Percentiles rank a stretch among this genome's conserved stretches.
Evolutionary conservation across 1,284 basidiomycete species (phyloP).

Genomic region (Vanrija pseudolonga): DNA sequence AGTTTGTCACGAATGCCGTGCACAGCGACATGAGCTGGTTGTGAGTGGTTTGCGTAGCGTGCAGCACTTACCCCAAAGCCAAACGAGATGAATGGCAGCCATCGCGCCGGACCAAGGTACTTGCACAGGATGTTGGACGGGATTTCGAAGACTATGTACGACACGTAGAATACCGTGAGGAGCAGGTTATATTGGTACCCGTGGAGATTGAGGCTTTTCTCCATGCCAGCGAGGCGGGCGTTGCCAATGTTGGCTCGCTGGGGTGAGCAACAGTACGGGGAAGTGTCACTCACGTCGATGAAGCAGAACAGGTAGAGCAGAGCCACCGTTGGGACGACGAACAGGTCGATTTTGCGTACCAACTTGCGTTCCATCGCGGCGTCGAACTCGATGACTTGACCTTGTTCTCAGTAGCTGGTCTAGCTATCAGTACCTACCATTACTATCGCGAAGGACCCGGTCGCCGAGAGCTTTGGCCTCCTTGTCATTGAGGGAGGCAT

Average conservation of each 20-base stretch:
- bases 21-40: slow-evolving; percentile 25
- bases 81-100: slow-evolving; percentile 24
- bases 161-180: slow-evolving; percentile 18
- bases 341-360: slow-evolving; percentile 23
- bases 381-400: slow-evolving; percentile 14
- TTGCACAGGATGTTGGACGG: slow-evolving; percentile 20
- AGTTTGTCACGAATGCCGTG: slow-evolving; percentile 27
- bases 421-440: too few species aligned
- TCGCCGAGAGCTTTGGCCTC: too few species aligned
- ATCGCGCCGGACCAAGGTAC: slow-evolving; percentile 15
- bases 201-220: slow-evolving; percentile 15
- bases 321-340: slow-evolving; percentile 17
- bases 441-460: too few species aligned
- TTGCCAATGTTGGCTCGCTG: slow-evolving; percentile 21
- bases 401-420: neutral
- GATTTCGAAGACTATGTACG: slow-evolving; percentile 27
- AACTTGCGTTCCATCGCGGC: slow-evolving; percentile 15
- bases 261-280: neutral
- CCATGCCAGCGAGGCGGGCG: slow-evolving; percentile 21
- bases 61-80: slow-evolving; percentile 16
- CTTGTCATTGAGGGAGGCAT: too few species aligned
- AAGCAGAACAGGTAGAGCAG: slow-evolving; percentile 19
- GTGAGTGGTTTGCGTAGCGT: neutral
- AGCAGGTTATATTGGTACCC: slow-evolving; percentile 23
- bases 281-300: slow-evolving; percentile 7